phyloP scores from a whole-genome alignment of 2,329 filamentous ascomycete species.

The Xylaria sp. region DNA sequence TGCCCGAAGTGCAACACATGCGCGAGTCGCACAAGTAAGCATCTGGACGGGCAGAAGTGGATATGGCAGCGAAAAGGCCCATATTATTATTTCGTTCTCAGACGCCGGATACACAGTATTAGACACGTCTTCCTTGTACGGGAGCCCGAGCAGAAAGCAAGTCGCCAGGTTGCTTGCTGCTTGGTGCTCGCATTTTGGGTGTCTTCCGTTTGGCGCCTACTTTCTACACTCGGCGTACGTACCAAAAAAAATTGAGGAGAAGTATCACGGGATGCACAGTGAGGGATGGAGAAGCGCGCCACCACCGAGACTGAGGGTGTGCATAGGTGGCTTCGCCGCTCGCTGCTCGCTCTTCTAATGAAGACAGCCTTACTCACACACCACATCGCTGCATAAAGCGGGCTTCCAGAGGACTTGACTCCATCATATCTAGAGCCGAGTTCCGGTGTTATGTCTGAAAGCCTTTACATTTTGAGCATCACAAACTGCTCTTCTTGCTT shows the following conservation, averaged over 20 bases:
- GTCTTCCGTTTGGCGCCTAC: slow-evolving; percentile 10
- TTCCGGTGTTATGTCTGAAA: not conserved
- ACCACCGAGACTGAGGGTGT: slow-evolving; percentile 15
- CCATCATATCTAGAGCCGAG: slow-evolving; percentile 3
- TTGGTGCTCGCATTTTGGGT: not conserved
- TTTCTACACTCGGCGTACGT: slow-evolving; percentile 9
- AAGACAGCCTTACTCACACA: slow-evolving; percentile 24
- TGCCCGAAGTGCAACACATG: slow-evolving; percentile 6
- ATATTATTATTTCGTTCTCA: slow-evolving; percentile 11
- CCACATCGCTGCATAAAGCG: slow-evolving; percentile 14
- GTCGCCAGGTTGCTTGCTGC: slow-evolving; percentile 18
- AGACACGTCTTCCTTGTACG: slow-evolving; percentile 11
- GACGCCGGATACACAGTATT: slow-evolving; percentile 10
- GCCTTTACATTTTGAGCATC: not conserved
- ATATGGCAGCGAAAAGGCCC: slow-evolving; percentile 15
- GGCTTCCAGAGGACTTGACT: slow-evolving; percentile 3
- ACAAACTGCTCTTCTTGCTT: not conserved
- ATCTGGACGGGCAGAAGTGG: slow-evolving; percentile 26
- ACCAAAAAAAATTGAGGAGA: slow-evolving; percentile 9
- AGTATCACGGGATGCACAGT: not conserved
- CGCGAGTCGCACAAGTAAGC: slow-evolving; percentile 14
- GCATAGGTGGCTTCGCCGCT: slow-evolving; percentile 5
- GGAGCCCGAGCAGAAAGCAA: slow-evolving; percentile 23
- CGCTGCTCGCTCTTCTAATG: slow-evolving; percentile 20
- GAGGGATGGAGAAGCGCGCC: slow-evolving; percentile 7